Base-by-base conservation (phyloP, 148 eudicot species). In the Selenicereus undatus region DNA sequence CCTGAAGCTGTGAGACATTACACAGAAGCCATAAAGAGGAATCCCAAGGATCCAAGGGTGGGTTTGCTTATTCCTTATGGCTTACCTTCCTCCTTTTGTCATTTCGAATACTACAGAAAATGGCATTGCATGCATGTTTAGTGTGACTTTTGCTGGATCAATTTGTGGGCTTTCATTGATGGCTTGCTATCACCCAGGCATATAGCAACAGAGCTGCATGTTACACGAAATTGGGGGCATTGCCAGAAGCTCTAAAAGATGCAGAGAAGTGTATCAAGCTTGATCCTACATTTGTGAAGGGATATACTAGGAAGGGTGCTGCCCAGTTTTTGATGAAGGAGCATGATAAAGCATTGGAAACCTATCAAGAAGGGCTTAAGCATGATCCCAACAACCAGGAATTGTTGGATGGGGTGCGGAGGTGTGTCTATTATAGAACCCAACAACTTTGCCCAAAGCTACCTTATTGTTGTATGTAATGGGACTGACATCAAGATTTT, bases 191-290 rank as follows among this genome's bases (percentile, higher is more conserved):
- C 35, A 18, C 78, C n/a, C 85, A 95, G 99, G 92, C 91, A 21
- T 93, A 92, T 76, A 95, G 99, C 85, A 95, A 95, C 73, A 89
- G 99, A 73, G 99, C 99, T 84, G 99, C 98, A 81, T 86, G 90
- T 83, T 96, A 96, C 91, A 96, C 98, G 11, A 96, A 96, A 77
- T 84, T 96, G 71, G 92, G 89, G 56, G 99, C 99, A 26, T 42
- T 96, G 93, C 99, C 98, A 0, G 99, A 96, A 89, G 99, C 91
- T 14, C 82, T 96, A 78, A 96, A 96, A 80, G 99, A 96, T 82
- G 95, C 99, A 2, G 99, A 96, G 82, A 96, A 96, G 84, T 96
- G 99, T 86, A 89, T 96, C 65, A 98, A 96, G 82, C 95, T 96
- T 42, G 99, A 96, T 84, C 98, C 99, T 73, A 85, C 93, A 30